phyloP scores from a whole-genome alignment of 768 basidiomycete genomes.

The Naganishia antarctica region DNA sequence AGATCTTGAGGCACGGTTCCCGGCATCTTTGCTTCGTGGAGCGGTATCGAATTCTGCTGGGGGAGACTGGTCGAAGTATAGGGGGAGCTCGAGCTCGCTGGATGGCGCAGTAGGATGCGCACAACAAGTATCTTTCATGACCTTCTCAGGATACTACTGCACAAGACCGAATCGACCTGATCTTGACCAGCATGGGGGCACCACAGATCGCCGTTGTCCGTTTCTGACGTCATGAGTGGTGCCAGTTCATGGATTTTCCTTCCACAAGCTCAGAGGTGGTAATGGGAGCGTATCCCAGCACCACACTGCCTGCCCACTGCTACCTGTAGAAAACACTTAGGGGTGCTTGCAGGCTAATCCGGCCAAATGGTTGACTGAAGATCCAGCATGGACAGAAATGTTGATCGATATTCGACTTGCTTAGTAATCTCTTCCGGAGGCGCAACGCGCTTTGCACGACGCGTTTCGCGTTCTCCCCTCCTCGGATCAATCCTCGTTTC shows the following conservation, averaged over 20 bases:
- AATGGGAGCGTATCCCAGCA: too few species aligned
- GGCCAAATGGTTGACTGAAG: not conserved
- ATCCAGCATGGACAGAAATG: not conserved
- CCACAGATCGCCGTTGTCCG: not conserved
- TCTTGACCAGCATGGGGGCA: not conserved
- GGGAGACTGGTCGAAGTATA: too few species aligned
- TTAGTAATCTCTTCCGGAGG: not conserved
- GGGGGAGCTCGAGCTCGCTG: too few species aligned
- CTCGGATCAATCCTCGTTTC: too few species aligned
- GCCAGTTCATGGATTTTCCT: not conserved
- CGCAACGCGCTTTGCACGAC: constrained; percentile 7
- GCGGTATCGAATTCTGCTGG: too few species aligned
- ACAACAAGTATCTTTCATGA: too few species aligned
- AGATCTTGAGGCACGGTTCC: constrained; percentile 15
- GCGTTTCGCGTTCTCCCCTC: constrained; percentile 7
- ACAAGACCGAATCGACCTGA: not conserved
- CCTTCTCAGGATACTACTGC: too few species aligned
- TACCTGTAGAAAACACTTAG: too few species aligned
- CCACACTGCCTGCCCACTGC: too few species aligned
- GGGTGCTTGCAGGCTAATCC: too few species aligned
- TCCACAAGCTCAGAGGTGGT: too few species aligned
- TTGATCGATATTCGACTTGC: constrained; percentile 5
- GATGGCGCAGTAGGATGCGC: too few species aligned
- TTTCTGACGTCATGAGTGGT: not conserved
- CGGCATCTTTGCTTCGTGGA: not conserved